Conservation (phyloP, 176 grass and related monocot species). For the Typha latifolia region DNA sequence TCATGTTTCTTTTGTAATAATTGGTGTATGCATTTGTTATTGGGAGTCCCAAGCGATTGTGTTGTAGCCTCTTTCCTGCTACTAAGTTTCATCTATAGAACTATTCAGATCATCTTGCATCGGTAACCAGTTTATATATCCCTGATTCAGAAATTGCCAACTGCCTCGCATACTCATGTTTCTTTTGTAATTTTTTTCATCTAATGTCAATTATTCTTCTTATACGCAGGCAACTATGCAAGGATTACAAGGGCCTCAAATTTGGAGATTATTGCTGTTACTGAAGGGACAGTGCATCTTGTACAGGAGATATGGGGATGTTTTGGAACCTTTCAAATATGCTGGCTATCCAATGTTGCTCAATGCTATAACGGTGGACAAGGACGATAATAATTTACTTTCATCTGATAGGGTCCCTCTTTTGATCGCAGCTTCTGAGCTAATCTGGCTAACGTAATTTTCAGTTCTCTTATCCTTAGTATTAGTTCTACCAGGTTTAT, state of each 20-base stretch:
- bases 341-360: conserved; percentile 98
- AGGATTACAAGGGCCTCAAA: conserved; percentile 93
- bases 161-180: no score
- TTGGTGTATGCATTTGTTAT: no score
- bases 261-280: conserved; percentile 90
- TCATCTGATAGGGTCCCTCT: conserved; percentile 89
- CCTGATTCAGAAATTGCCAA: no score
- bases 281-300: conserved; percentile 94
- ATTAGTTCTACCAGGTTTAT: conserved; percentile 7
- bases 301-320: conserved; percentile 87
- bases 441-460: conserved; percentile 96
- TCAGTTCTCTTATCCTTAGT: no score
- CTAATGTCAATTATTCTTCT: conserved; percentile 1
- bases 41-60: no score
- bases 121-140: no score
- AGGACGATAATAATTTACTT: conserved; percentile 92
- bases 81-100: no score
- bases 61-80: no score
- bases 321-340: conserved; percentile 98
- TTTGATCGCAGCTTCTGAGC: conserved; percentile 87
- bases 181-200: neutral
- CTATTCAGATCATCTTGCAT: no score
- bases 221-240: conserved; percentile 82
- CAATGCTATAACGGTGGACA: conserved; percentile 88
- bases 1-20: no score